phyloP scores from a whole-genome alignment of 495 filamentous ascomycete species.

The Rusavskia elegans region DNA sequence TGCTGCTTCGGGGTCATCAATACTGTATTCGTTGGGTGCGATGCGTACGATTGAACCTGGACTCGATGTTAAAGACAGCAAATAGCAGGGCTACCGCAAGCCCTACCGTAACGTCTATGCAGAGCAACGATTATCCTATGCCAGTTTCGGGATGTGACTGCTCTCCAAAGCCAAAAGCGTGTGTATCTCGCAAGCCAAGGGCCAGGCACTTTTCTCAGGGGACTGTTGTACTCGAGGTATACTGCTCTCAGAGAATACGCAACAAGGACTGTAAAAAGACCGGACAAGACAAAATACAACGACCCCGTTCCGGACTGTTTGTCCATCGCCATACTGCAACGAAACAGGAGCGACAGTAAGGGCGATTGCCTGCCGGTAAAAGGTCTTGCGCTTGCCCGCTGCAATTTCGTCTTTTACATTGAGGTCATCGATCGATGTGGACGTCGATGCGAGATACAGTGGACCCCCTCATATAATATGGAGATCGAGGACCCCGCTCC shows the following conservation, averaged over 20 bases:
- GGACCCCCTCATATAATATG: too few relatives aligned
- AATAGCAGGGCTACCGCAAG: conserved; percentile 3
- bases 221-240: background rate
- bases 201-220: conserved; percentile 32
- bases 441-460: too few relatives aligned
- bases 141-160: conserved; percentile 25
- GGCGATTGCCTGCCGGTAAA: too few relatives aligned
- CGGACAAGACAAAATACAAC: background rate
- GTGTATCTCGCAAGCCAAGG: conserved; percentile 38
- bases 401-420: too few relatives aligned
- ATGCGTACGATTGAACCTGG: conserved; percentile 29
- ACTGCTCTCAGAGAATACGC: background rate
- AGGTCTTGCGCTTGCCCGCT: too few relatives aligned
- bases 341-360: too few relatives aligned
- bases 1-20: conserved; percentile 25
- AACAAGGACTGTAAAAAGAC: background rate
- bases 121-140: conserved; percentile 29
- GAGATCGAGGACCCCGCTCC: too few relatives aligned
- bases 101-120: conserved; percentile 20
- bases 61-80: background rate
- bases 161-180: conserved; percentile 36
- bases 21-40: conserved; percentile 34
- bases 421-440: too few relatives aligned
- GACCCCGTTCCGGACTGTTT: too few relatives aligned
- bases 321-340: too few relatives aligned